Evolutionary conservation across 306 rosid species (phyloP), one percentile per base, ranked within the genome.

Genomic region (Carpinus fangiana): DNA sequence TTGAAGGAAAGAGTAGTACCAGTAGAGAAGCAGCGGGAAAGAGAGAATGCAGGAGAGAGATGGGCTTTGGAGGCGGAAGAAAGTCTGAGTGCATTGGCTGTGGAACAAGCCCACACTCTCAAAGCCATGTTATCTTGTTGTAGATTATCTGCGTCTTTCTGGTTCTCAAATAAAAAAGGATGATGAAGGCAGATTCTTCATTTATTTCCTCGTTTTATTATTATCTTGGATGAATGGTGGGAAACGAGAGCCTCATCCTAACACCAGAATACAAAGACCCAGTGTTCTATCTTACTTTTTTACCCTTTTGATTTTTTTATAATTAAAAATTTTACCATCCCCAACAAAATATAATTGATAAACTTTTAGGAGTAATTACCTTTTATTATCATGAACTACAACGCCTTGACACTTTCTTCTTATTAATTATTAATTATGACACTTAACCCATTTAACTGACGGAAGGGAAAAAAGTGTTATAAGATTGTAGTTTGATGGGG

Each of bases 81-180:
- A 73, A 94, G 47, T 81, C 73, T 94, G 89, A 94, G 93, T 69
- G 94, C 94, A 84, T 84, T 90, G 67, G 98, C 96, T 57, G 98
- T 92, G 9, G 97, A 92, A 84, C 97, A 92, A 88, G 96, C 98
- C 98, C 98, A 94, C 90, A 89, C 83, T 87, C 94, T 89, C 5
- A 94, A 91, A 59, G 98, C 97, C 98, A 92, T 94, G 38, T 23
- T 70, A 46, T 36, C 73, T 47, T 56, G 26, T 47, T 56, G 26
- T 53, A 18, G 17, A 38, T 36, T 38, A 43, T 73, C 31, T 76
- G 26, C 10, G 16, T 38, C 61, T 53, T 34, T 60, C 48, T 69
- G 82, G 45, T 67, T 76, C 31, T 54, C 34, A 48, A 76, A 76
- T 78, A 62, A 59, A 21, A 74, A 62, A 62, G 48, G 62, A 56